Percentiles rank a stretch among this genome's conserved stretches.
These are phyloP conservation scores for Osmanthus fragrans DNA, from an alignment of 257 asterid species.

Conservation along the genomic window DNA sequence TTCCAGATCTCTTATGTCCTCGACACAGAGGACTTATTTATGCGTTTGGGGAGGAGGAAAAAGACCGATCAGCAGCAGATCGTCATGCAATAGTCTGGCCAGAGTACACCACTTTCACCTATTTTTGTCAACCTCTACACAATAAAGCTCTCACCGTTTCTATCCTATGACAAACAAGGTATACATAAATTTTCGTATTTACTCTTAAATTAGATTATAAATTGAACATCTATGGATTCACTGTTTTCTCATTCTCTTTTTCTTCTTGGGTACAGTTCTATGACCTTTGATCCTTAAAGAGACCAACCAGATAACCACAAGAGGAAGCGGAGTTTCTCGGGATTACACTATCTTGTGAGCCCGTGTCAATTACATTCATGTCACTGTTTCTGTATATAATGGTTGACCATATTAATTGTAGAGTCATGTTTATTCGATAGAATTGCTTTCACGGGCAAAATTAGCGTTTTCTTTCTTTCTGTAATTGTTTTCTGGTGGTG, in stretches of 20 bases:
- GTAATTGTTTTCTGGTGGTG: background rate
- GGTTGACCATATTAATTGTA: background rate
- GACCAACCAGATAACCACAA: background rate
- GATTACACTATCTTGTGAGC: background rate
- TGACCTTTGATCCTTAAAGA: too few species aligned
- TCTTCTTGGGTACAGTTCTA: too few species aligned
- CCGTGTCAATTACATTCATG: background rate
- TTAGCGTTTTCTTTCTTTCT: too few species aligned
- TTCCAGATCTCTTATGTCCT: conserved; percentile 85
- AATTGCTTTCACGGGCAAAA: too few species aligned
- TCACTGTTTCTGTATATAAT: background rate
- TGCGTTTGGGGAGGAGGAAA: conserved; percentile 64
- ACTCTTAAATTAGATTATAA: too few species aligned
- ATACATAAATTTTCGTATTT: too few species aligned
- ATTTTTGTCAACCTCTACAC: conserved; percentile 43
- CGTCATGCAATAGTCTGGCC: conserved; percentile 32
- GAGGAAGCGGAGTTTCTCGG: background rate
- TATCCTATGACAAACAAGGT: conserved; percentile 31
- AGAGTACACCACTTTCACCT: conserved; percentile 57
- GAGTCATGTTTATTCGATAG: background rate
- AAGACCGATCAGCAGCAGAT: conserved; percentile 21
- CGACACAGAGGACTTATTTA: conserved; percentile 86
- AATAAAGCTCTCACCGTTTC: too few species aligned
- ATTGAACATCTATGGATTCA: too few species aligned
- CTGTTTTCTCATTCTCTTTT: too few species aligned